phyloP scores from a whole-genome alignment of 1,284 basidiomycete species.

The Pyrrhoderma noxium region DNA sequence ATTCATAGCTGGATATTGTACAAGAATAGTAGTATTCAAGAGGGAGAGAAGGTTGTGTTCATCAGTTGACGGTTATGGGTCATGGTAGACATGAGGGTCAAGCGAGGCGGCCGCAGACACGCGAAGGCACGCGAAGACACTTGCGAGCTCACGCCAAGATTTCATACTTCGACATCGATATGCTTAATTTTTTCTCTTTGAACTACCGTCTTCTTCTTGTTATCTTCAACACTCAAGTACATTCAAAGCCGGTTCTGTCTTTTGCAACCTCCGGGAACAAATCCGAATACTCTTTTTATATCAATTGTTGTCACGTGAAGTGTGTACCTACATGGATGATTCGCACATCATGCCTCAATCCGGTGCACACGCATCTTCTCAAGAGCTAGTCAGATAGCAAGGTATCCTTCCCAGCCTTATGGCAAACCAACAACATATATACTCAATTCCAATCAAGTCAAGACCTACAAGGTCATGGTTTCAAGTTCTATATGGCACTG shows the following conservation, averaged over 20 bases:
- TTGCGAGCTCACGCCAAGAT: not conserved
- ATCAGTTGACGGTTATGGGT: not conserved
- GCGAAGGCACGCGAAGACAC: not conserved
- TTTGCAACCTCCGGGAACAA: no score
- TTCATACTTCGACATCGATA: not conserved
- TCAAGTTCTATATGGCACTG: constrained; percentile 42
- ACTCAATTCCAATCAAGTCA: constrained; percentile 39
- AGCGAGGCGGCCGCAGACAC: not conserved
- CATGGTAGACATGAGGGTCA: not conserved
- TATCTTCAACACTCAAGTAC: no score
- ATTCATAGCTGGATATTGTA: constrained; percentile 1
- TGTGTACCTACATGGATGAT: no score
- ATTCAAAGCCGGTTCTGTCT: no score
- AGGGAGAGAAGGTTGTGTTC: not conserved
- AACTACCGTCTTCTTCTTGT: no score
- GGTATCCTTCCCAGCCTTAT: not conserved
- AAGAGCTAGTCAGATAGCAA: not conserved
- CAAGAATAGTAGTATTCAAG: not conserved
- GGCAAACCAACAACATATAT: not conserved
- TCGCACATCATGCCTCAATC: no score
- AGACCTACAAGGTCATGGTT: constrained; percentile 53
- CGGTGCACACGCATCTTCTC: not conserved
- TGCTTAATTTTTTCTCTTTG: no score
- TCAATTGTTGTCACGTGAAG: no score
- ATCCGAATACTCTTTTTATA: no score